Base-by-base conservation (phyloP, 2,329 filamentous ascomycete genomes). In the Balansia obtecta region DNA sequence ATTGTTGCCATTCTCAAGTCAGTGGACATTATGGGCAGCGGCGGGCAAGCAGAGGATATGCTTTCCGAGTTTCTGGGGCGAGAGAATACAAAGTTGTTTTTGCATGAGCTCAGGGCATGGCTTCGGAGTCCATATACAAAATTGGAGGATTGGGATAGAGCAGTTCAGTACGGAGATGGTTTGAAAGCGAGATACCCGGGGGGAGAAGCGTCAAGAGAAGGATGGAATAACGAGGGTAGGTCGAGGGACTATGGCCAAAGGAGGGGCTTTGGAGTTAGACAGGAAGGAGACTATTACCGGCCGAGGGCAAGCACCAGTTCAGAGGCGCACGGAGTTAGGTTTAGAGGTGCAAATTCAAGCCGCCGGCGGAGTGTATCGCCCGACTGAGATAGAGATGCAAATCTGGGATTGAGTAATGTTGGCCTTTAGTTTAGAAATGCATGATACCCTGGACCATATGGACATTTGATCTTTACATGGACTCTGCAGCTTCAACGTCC, bases 51-150 rank as follows among this genome's bases (percentile, higher is more conserved):
- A 0, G 87, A 93, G 62, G 81, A 87, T 41, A 76, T 95, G 67
- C 64, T 96, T 38, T 71, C 79, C 20, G 87, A 93, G 46, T 93
- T 89, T 56, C 61, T 96, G 4, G 89, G 89, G 0, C 72, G 82
- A 50, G 79, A 84, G 16, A 80, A 89, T 63, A 80, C 88, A 1
- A 72, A 74, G 16, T 65, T 95, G 39, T 88, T 97, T 56, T 66
- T 95, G 52, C 91, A 97, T 66, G 91, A 97, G 68, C 66, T 96
- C 53, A 77, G 83, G 53, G 79, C 81, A 11, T 97, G 87, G 81
- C 66, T 97, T 57, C 75, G 88, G 51, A 95, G 89, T 64, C 89
- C 90, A 0, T 91, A 80, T 60, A 73, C 66, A 2, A 80, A 76
- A 9, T 65, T 95, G 9, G 74, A 80, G 48, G 83, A 84, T 45